Evolutionary conservation across 108 stramenopile genomes (phyloP).

Genomic region (Pseudonitzschia multiseries): DNA sequence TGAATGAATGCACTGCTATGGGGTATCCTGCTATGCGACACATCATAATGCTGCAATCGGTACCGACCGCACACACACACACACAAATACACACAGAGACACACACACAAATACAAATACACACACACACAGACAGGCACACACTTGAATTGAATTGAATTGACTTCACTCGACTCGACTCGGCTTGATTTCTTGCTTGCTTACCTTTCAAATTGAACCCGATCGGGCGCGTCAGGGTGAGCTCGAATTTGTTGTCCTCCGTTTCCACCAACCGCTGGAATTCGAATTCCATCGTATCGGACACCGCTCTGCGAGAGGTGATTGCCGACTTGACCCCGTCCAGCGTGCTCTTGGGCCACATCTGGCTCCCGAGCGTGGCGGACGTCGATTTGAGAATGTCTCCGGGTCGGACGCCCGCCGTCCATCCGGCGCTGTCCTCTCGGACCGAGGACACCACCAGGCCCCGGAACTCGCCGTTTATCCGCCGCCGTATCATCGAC

Average conservation of each 20-base stretch:
- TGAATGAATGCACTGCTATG: no score
- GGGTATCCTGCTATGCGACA: no score
- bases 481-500: constrained; percentile 39
- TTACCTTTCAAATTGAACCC: constrained; percentile 77
- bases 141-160: background rate
- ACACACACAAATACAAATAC: no score
- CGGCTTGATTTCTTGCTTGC: constrained; percentile 2
- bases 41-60: no score
- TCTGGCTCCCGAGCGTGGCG: constrained; percentile 68
- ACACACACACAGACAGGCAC: no score
- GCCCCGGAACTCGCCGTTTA: constrained; percentile 48
- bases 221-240: constrained; percentile 68
- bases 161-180: background rate
- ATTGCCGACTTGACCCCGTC: constrained; percentile 80
- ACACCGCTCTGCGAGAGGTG: constrained; percentile 56
- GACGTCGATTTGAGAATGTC: constrained; percentile 63
- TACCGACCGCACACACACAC: no score
- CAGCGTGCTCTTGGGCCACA: constrained; percentile 81
- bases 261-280: constrained; percentile 47
- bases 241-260: constrained; percentile 54
- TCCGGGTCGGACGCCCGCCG: constrained; percentile 69
- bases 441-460: constrained; percentile 65
- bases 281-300: constrained; percentile 42
- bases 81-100: no score
- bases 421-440: constrained; percentile 58